These are phyloP conservation scores for Colletotrichum caudatum DNA, from an alignment of 2,329 filamentous ascomycete genomes.

Conservation along the genomic window DNA sequence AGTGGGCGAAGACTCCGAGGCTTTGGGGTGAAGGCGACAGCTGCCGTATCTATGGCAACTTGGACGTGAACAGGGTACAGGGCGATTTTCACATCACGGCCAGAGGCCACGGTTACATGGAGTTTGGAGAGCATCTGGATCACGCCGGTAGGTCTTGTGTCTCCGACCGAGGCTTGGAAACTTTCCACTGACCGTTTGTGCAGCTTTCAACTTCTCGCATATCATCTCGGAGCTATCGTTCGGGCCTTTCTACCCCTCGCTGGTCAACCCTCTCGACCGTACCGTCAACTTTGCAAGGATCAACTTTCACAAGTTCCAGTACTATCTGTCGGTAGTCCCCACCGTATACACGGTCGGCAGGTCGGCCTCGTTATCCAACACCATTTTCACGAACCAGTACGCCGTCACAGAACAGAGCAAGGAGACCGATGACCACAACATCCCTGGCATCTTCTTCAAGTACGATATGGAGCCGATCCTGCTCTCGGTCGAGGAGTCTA, in stretches of 20 bases:
- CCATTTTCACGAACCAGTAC: slow-evolving; percentile 95
- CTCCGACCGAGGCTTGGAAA: background rate
- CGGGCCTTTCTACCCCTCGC: slow-evolving; percentile 93
- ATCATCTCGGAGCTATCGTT: slow-evolving; percentile 96
- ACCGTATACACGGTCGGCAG: slow-evolving; percentile 84
- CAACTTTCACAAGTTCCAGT: slow-evolving; percentile 97
- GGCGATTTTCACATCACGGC: slow-evolving; percentile 99
- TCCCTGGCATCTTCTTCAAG: slow-evolving; percentile 97
- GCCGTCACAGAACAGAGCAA: slow-evolving; percentile 91
- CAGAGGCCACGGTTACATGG: slow-evolving; percentile 92
- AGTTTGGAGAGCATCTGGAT: slow-evolving; percentile 82
- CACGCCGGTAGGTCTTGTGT: slow-evolving; percentile 74
- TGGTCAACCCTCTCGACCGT: slow-evolving; percentile 93
- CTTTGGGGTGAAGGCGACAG: slow-evolving; percentile 73
- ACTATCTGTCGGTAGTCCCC: slow-evolving; percentile 94
- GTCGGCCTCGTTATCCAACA: slow-evolving; percentile 58
- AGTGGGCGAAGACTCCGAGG: slow-evolving; percentile 81
- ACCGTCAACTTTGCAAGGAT: slow-evolving; percentile 80
- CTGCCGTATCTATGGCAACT: slow-evolving; percentile 88
- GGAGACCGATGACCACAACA: slow-evolving; percentile 73
- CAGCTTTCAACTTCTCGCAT: slow-evolving; percentile 98
- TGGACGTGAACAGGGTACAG: slow-evolving; percentile 96
- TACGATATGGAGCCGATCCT: slow-evolving; percentile 98
- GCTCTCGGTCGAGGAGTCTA: slow-evolving; percentile 84
- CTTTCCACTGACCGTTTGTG: slow-evolving; percentile 2